Percentiles rank a stretch among this genome's conserved stretches.
These are phyloP conservation scores for Dryas integrifolia DNA, from an alignment of 331 rosid genomes.

Conservation along the genomic window DNA sequence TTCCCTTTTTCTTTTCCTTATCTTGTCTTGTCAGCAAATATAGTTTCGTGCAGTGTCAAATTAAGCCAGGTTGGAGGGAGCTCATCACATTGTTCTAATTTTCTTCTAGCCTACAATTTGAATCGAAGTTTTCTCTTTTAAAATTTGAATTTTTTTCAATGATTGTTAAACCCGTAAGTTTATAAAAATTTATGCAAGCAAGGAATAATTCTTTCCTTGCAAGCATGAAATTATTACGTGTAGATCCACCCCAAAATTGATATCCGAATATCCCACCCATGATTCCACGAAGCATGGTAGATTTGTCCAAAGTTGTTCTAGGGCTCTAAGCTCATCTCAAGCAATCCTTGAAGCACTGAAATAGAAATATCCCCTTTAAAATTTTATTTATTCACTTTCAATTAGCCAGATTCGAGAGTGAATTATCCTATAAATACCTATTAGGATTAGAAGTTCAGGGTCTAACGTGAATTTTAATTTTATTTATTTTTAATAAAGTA, in stretches of 20 bases:
- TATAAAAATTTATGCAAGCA: not conserved
- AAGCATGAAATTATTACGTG: not conserved
- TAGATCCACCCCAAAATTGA: not conserved
- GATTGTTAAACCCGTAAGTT: not conserved
- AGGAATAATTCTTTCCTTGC: not conserved
- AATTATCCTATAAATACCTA: not conserved
- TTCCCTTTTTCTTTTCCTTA: too few species aligned
- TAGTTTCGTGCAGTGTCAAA: too few species aligned
- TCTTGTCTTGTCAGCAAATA: not conserved
- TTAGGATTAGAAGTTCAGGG: not conserved
- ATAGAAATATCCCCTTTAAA: not conserved
- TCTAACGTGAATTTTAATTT: too few species aligned
- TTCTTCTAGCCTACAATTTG: not conserved
- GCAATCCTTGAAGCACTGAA: not conserved
- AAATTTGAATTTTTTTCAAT: not conserved
- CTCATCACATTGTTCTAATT: not conserved
- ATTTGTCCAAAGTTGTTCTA: not conserved
- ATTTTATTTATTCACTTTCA: not conserved
- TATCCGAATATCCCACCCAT: constrained; percentile 25
- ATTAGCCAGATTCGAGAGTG: too few species aligned
- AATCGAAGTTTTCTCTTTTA: not conserved
- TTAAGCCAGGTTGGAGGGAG: not conserved
- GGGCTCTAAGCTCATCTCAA: too few species aligned
- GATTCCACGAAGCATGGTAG: not conserved
- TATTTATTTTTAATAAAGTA: too few species aligned